phyloP scores from a whole-genome alignment of 2,329 filamentous ascomycete species.

The Paraphoma sp. region DNA sequence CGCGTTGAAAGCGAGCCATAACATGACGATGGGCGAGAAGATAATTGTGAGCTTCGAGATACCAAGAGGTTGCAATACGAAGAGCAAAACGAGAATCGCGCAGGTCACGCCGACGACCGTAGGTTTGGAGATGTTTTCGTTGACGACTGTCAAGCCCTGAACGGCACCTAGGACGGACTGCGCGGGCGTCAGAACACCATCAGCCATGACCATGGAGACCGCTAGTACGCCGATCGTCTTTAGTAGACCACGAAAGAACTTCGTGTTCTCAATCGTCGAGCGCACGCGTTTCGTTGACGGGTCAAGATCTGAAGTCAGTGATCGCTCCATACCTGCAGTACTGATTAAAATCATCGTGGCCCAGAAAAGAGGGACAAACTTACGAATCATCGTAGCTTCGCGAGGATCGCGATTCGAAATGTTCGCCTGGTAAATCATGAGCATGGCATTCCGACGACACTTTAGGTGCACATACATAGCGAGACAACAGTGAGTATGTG shows the following conservation, averaged over 20 bases:
- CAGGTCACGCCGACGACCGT: constrained; percentile 70
- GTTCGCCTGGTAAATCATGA: constrained; percentile 54
- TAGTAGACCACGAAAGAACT: constrained; percentile 58
- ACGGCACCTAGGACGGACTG: constrained; percentile 74
- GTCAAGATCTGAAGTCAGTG: constrained; percentile 63
- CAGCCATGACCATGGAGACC: constrained; percentile 71
- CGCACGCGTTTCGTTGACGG: constrained; percentile 61
- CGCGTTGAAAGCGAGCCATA: constrained; percentile 71
- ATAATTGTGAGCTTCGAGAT: constrained; percentile 64
- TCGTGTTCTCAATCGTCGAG: constrained; percentile 64
- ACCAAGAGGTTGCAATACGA: constrained; percentile 70
- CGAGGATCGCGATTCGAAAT: constrained; percentile 67
- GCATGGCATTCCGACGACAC: too few relatives aligned
- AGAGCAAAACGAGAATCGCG: constrained; percentile 69
- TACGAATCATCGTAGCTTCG: constrained; percentile 60
- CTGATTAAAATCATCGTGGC: too few relatives aligned
- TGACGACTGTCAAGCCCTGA: constrained; percentile 66
- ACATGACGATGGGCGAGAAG: constrained; percentile 71
- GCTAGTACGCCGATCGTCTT: constrained; percentile 70
- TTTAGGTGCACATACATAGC: constrained; percentile 51
- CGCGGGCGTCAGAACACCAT: constrained; percentile 72
- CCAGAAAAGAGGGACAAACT: neutral
- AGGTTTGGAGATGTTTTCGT: constrained; percentile 60
- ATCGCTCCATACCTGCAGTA: constrained; percentile 59
- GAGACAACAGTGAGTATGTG: constrained; percentile 68